phyloP scores from a whole-genome alignment of 2,329 filamentous ascomycete species.

The Nothomitra cinnamomea region DNA sequence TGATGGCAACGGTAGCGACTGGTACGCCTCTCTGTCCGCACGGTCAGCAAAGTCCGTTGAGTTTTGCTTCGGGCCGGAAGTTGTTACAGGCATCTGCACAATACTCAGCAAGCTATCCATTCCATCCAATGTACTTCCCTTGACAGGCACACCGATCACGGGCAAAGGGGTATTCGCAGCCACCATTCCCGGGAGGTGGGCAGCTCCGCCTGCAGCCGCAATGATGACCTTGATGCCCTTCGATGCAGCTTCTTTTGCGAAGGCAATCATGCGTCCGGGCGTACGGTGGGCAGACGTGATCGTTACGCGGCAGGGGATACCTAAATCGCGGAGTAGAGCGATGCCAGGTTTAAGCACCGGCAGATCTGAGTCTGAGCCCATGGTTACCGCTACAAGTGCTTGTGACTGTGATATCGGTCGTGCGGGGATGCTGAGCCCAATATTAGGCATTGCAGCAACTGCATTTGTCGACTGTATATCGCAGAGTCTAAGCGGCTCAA shows the following conservation, averaged over 20 bases:
- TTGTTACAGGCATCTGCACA: slow-evolving; percentile 32
- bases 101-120: slow-evolving; percentile 33
- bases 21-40: slow-evolving; percentile 14
- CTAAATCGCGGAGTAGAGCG: slow-evolving; percentile 48
- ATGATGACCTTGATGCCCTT: slow-evolving; percentile 29
- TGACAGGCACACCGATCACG: slow-evolving; percentile 33
- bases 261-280: slow-evolving; percentile 29
- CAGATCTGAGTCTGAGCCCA: slow-evolving; percentile 70
- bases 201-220: slow-evolving; percentile 31
- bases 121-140: slow-evolving; percentile 31
- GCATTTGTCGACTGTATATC: slow-evolving; percentile 39
- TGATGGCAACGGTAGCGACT: slow-evolving; percentile 26
- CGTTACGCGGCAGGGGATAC: slow-evolving; percentile 53
- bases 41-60: background rate
- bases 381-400: slow-evolving; percentile 58
- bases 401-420: slow-evolving; percentile 13
- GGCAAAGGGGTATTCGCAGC: slow-evolving; percentile 31
- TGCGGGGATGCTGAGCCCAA: slow-evolving; percentile 7
- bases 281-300: slow-evolving; percentile 57
- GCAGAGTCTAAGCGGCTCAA: slow-evolving; percentile 46
- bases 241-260: slow-evolving; percentile 22
- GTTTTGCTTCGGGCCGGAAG: background rate
- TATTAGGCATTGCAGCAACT: slow-evolving; percentile 21
- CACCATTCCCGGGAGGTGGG: slow-evolving; percentile 34
- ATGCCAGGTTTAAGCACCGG: slow-evolving; percentile 48